These are phyloP conservation scores for Poronia punctata DNA, from an alignment of 495 filamentous ascomycete species.

Conservation along the genomic window DNA sequence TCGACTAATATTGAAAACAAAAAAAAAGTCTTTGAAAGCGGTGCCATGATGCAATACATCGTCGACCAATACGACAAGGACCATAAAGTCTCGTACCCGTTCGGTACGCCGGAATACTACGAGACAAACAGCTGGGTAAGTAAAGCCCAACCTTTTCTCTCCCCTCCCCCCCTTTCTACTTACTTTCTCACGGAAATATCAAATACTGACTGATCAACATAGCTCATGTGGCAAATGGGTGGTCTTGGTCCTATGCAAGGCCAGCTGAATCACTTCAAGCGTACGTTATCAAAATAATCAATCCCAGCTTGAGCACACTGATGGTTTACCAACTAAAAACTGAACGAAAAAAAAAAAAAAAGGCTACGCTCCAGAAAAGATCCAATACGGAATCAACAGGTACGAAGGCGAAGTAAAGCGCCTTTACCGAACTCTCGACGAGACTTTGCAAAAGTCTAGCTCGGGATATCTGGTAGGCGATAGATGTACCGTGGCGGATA, in stretches of 20 bases:
- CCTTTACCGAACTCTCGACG: constrained; percentile 73
- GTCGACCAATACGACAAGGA: constrained; percentile 73
- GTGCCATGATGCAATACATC: constrained; percentile 81
- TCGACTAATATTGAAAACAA: too few species aligned
- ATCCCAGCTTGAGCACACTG: background rate
- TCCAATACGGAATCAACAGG: constrained; percentile 76
- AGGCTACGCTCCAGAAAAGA: constrained; percentile 77
- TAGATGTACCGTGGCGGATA: constrained; percentile 76
- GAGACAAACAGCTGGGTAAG: constrained; percentile 71
- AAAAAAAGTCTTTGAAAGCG: constrained; percentile 74
- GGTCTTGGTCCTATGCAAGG: constrained; percentile 92
- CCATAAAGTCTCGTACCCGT: constrained; percentile 76
- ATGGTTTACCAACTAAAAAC: background rate
- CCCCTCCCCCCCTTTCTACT: too few species aligned
- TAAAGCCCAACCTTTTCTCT: too few species aligned
- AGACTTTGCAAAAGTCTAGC: constrained; percentile 55
- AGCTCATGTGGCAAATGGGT: constrained; percentile 51
- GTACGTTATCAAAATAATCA: constrained; percentile 23
- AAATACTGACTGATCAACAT: too few species aligned
- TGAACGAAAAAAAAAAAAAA: too few species aligned
- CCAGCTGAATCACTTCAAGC: constrained; percentile 80
- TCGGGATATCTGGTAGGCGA: constrained; percentile 73
- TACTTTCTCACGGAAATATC: too few species aligned
- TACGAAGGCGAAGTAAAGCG: constrained; percentile 77
- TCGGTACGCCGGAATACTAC: constrained; percentile 66